Base-by-base conservation (phyloP, 306 rosid genomes). In the Pterocarpus santalinus region DNA sequence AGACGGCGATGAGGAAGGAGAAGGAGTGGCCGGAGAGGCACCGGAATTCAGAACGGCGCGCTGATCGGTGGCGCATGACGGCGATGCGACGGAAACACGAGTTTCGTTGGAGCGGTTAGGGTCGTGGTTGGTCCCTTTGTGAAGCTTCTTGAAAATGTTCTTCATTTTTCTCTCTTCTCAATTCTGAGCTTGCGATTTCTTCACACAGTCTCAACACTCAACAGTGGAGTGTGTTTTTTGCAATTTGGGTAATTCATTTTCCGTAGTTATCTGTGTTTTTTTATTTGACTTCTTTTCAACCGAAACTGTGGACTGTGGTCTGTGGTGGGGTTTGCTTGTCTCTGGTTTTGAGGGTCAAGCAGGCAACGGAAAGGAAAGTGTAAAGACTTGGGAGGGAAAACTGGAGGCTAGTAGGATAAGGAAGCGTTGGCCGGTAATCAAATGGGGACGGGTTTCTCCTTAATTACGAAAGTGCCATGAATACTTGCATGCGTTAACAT, bases 81-180 rank as follows among this genome's bases (percentile, higher is more conserved):
- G 71, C 2, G 95, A 75, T 3, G 86, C 69, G 0, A 56, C 86
- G 36, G 91, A 38, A 34, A 82, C 47, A 4, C 90, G 57, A 57
- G 33, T 70, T 44, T 95, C 99, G 75, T 87, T 90, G 79, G 97
- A 81, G 55, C 95, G 95, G 84, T 78, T 83, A 35, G 91, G 89
- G 52, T 95, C 98, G 88, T 91, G 93, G 52, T 84, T 92, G 88
- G 86, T 87, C 16, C 98, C 99, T 71, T 84, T 87, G 52, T 93
- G 98, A 88, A 95, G 97, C 91, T 93, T 95, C 96, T 95, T 95
- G 94, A 95, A 95, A 92, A 95, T 93, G 92, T 90, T 90, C 80
- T 89, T 95, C 99, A 95, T 95, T 28, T 56, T 55, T 67, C 72
- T 75, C 84, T 3, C 64, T 47, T 22, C 16, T 51, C 57, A 13